A percentile compares a stretch with the other conserved stretches of the same genome.
Evolutionary conservation across 768 basidiomycete species (phyloP).

Genomic region (Pulveroboletus sp.): DNA sequence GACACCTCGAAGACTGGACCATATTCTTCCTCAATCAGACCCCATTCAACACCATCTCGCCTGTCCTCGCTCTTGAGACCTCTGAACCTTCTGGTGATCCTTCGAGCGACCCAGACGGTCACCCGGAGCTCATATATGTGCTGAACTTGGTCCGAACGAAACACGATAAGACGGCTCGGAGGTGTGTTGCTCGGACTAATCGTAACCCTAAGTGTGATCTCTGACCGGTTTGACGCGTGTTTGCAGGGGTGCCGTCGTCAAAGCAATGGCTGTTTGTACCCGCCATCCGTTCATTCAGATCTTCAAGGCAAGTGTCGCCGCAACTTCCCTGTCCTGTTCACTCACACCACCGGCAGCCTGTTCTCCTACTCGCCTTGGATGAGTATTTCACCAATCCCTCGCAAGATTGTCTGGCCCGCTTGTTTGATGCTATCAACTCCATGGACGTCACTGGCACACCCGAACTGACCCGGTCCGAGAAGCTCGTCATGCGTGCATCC

Average conservation of each 20-base stretch:
- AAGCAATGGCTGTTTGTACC: constrained; percentile 92
- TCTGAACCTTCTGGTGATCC: constrained; percentile 31
- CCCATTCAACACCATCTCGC: constrained; percentile 78
- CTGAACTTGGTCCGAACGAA: constrained; percentile 89
- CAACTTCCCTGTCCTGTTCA: not conserved
- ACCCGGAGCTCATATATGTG: constrained; percentile 71
- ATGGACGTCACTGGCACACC: constrained; percentile 85
- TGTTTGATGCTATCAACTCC: constrained; percentile 91
- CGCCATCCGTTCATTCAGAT: constrained; percentile 93
- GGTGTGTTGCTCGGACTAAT: constrained; percentile 41
- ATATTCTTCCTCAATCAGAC: constrained; percentile 98
- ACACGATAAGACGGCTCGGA: constrained; percentile 76
- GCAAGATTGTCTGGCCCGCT: constrained; percentile 80
- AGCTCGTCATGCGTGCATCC: constrained; percentile 81
- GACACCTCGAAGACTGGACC: constrained; percentile 95
- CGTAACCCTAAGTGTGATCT: not conserved
- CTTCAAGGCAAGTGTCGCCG: constrained; percentile 64
- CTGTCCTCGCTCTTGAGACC: constrained; percentile 70
- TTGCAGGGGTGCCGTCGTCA: constrained; percentile 83
- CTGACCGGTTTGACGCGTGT: constrained; percentile 10
- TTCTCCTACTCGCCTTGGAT: constrained; percentile 89
- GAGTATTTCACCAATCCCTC: constrained; percentile 91
- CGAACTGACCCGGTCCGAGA: constrained; percentile 72
- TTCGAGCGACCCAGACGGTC: constrained; percentile 23
- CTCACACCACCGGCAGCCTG: constrained; percentile 52